These are phyloP conservation scores for Termitomyces sp. DNA, from an alignment of 768 basidiomycete genomes.

Conservation along the genomic window DNA sequence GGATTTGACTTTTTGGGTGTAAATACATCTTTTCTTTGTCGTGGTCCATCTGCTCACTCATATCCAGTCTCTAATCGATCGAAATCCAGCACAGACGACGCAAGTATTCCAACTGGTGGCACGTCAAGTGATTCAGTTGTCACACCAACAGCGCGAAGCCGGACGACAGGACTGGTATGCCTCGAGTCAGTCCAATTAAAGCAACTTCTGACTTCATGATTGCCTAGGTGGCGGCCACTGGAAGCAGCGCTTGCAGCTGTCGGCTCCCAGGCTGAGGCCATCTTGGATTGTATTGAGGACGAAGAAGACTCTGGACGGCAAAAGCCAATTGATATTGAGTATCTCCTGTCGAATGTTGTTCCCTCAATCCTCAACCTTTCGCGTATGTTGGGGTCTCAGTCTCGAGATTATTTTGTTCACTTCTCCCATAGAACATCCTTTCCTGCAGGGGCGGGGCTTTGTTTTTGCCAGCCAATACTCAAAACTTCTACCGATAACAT, in stretches of 20 bases:
- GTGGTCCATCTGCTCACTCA: not conserved
- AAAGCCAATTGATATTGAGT: constrained; percentile 74
- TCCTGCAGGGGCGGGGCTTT: constrained; percentile 92
- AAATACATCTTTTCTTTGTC: constrained; percentile 14
- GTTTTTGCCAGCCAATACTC: constrained; percentile 92
- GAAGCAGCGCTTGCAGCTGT: constrained; percentile 82
- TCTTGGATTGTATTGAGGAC: constrained; percentile 75
- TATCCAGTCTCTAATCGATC: constrained; percentile 53
- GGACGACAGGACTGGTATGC: constrained; percentile 64
- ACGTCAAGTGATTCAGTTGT: constrained; percentile 52
- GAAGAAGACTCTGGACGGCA: constrained; percentile 59
- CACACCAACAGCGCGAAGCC: constrained; percentile 49
- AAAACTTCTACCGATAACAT: constrained; percentile 61
- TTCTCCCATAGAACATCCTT: constrained; percentile 64
- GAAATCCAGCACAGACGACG: constrained; percentile 46
- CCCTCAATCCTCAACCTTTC: constrained; percentile 69
- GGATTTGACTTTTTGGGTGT: constrained; percentile 84
- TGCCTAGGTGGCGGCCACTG: constrained; percentile 82
- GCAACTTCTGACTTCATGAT: not conserved
- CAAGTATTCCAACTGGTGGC: constrained; percentile 50
- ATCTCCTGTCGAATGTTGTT: constrained; percentile 72
- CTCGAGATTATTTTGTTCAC: not conserved
- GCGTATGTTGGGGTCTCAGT: constrained; percentile 42
- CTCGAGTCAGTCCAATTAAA: not conserved
- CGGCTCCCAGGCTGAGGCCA: constrained; percentile 74